phyloP scores from a whole-genome alignment of 1,284 basidiomycete species.

The Fomitopsis palustris region DNA sequence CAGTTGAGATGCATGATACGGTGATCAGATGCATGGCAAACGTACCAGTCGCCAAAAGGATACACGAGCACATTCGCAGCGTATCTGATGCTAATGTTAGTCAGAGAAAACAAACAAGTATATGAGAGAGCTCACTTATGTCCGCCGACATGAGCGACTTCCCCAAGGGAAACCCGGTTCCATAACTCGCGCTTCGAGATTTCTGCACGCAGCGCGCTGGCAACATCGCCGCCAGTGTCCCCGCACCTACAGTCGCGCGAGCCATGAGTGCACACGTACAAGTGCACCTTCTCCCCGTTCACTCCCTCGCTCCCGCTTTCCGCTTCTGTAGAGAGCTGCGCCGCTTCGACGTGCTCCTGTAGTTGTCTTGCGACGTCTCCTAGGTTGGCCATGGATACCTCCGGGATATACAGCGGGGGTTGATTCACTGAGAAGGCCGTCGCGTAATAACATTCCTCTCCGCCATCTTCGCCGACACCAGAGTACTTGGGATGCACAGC shows the following conservation, averaged over 20 bases:
- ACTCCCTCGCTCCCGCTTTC: not conserved
- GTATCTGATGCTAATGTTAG: slow-evolving; percentile 42
- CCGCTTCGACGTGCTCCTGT: slow-evolving; percentile 26
- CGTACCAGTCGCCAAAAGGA: slow-evolving; percentile 74
- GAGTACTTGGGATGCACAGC: slow-evolving; percentile 11
- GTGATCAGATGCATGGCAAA: not conserved
- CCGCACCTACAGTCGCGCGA: slow-evolving; percentile 51
- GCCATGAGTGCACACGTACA: slow-evolving; percentile 48
- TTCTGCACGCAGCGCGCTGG: slow-evolving; percentile 28
- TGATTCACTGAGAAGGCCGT: slow-evolving; percentile 48
- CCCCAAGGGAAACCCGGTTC: slow-evolving; percentile 41
- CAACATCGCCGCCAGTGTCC: slow-evolving; percentile 55
- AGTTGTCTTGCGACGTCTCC: slow-evolving; percentile 41
- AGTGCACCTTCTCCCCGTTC: slow-evolving; percentile 32
- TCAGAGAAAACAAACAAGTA: not conserved
- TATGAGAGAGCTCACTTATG: slow-evolving; percentile 60
- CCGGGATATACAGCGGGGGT: slow-evolving; percentile 45
- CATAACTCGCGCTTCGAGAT: slow-evolving; percentile 20
- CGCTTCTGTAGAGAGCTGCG: not conserved
- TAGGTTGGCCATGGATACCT: slow-evolving; percentile 44
- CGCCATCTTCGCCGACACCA: slow-evolving; percentile 15
- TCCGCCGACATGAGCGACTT: slow-evolving; percentile 80
- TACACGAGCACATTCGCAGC: slow-evolving; percentile 78
- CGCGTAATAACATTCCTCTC: slow-evolving; percentile 28
- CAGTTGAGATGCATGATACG: not conserved